These are phyloP conservation scores for Colletotrichum sp. DNA, from an alignment of 2,329 filamentous ascomycete genomes.

Conservation along the genomic window DNA sequence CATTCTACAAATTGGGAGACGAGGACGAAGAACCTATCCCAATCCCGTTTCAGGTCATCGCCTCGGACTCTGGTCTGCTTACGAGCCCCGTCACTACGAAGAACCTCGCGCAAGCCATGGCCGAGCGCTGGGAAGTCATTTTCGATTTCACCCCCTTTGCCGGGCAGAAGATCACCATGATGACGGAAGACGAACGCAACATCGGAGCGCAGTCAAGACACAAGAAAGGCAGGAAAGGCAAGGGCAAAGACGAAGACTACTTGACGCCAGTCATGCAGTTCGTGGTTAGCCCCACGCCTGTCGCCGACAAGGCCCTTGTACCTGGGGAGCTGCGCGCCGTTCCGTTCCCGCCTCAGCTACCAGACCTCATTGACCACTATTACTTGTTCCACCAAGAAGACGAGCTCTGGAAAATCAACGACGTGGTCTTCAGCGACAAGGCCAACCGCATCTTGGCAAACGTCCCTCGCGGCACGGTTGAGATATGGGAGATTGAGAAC, in stretches of 20 bases:
- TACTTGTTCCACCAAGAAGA: conserved; percentile 51
- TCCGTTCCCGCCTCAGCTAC: conserved; percentile 36
- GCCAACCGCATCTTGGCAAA: conserved; percentile 53
- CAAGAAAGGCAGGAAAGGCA: conserved; percentile 26
- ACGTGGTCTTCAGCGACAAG: conserved; percentile 49
- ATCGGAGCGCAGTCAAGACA: not conserved
- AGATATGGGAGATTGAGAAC: conserved; percentile 57
- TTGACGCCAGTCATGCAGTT: conserved; percentile 58
- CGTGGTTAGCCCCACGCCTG: conserved; percentile 42
- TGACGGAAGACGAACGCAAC: conserved; percentile 18
- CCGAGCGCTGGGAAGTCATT: conserved; percentile 63
- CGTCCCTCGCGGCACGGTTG: conserved; percentile 48
- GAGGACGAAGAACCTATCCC: conserved; percentile 26
- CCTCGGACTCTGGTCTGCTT: conserved; percentile 58
- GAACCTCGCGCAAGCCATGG: conserved; percentile 53
- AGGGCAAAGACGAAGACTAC: conserved; percentile 53
- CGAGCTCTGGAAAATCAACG: conserved; percentile 56
- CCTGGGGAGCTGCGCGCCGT: conserved; percentile 39
- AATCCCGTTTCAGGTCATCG: conserved; percentile 58
- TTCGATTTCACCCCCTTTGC: conserved; percentile 57
- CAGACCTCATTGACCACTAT: conserved; percentile 41
- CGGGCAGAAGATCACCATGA: conserved; percentile 51
- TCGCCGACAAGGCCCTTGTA: conserved; percentile 39
- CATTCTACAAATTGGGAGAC: conserved; percentile 39
- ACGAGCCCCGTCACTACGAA: conserved; percentile 45